A percentile compares a stretch with the other conserved stretches of the same genome.
Conservation (phyloP, 2,329 filamentous ascomycete species). For the Epichloe scottii region DNA sequence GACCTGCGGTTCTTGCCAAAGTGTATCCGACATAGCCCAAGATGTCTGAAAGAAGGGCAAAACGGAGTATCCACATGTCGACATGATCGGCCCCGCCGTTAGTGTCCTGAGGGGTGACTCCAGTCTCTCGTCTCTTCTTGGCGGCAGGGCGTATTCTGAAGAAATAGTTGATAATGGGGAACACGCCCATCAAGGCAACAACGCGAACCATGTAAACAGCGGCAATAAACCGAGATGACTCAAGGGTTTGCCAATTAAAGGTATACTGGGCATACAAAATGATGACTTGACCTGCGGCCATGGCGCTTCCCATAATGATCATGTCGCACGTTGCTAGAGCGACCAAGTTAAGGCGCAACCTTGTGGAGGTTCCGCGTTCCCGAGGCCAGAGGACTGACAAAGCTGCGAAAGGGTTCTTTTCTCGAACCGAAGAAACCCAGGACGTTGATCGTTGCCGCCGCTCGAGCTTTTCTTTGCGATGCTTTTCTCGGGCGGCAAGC, state of each 20-base stretch:
- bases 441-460: slow-evolving; percentile 12
- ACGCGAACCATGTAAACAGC: slow-evolving; percentile 69
- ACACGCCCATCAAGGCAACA: slow-evolving; percentile 56
- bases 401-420: slow-evolving; percentile 60
- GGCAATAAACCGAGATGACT: slow-evolving; percentile 71
- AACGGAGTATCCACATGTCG: slow-evolving; percentile 65
- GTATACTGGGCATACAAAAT: slow-evolving; percentile 71
- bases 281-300: slow-evolving; percentile 70
- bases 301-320: slow-evolving; percentile 66
- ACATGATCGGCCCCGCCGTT: slow-evolving; percentile 63
- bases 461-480: slow-evolving; percentile 34
- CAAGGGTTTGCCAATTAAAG: slow-evolving; percentile 72
- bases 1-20: slow-evolving; percentile 42
- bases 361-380: slow-evolving; percentile 43
- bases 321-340: slow-evolving; percentile 71
- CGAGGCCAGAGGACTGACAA: slow-evolving; percentile 67
- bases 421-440: slow-evolving; percentile 24
- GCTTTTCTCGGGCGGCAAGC: slow-evolving; percentile 54
- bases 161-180: slow-evolving; percentile 66
- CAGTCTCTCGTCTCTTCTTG: slow-evolving; percentile 25
- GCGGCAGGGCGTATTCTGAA: slow-evolving; percentile 47
- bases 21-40: slow-evolving; percentile 66
- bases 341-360: slow-evolving; percentile 68
- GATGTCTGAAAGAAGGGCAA: slow-evolving; percentile 64
- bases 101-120: slow-evolving; percentile 27